Evolutionary conservation across 1,284 basidiomycete genomes (phyloP), one percentile per base, ranked within the genome.

Genomic region (Boletus mariae): DNA sequence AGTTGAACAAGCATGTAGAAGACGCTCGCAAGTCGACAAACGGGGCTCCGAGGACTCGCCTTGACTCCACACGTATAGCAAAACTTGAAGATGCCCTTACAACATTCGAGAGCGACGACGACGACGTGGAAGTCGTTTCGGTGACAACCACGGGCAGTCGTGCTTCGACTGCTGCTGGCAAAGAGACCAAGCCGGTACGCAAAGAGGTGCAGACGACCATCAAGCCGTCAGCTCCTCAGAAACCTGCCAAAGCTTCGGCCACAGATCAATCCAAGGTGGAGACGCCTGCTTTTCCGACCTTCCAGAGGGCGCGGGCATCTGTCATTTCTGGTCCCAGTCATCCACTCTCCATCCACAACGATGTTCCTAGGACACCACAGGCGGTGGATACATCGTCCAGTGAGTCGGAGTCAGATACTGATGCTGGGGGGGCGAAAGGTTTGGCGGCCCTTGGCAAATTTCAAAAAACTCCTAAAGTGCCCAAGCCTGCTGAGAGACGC

Each of bases 391-490:
- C 72, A 3, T 77, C 77, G 1, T 72, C 73, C 17, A 74, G 74
- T 11, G 79, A 78, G 9, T 75, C 75, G 2, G 80, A 79, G n/a
- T 73, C 73, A 12, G 83, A 83, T 2, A 82, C 82, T 35, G 85
- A 83, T 28, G 46, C 34, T 11, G 78, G 77, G 8, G 66, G 65
- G 2, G 58, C 66, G 12, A 66, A 65, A 51, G 84, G 82, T 9
- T 68, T 93, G 53, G 81, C 77, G 0, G 75, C 79, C 1, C 77
- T 95, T 46, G 78, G 79, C 3, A 68, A 82, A 56, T 69, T 86
- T 53, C 85, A 88, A 59, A 82, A 82, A 54, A 78, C 82, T 1
- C 82, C 82, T 1, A 79, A 77, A 55, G 73, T 78, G 54, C 80
- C 75, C 62, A 86, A 80, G 66, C 77, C 73, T 25, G 64, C 69